Conservation (phyloP, 768 basidiomycete genomes). For the Mycena chlorophos region DNA sequence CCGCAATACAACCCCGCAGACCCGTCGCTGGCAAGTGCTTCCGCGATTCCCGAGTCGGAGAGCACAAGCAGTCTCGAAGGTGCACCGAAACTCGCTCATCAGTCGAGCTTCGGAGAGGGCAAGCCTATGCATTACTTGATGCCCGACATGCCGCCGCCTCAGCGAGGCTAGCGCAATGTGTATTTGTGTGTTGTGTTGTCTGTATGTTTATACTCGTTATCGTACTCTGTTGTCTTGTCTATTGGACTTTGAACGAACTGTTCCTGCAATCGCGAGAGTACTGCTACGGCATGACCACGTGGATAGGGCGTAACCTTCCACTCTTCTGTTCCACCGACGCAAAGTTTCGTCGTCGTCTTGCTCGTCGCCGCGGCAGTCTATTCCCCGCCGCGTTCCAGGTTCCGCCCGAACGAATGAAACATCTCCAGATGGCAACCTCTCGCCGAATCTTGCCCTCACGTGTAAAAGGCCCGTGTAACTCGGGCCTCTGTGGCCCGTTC, state of each 20-base stretch:
- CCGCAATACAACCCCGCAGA: constrained; percentile 46
- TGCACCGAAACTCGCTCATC: constrained; percentile 34
- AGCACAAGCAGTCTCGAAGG: constrained; percentile 6
- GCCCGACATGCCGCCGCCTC: constrained; percentile 53
- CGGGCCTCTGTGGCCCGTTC: constrained; percentile 13
- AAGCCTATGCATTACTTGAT: constrained; percentile 58
- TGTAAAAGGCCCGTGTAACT: constrained; percentile 8
- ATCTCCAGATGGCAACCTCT: neutral
- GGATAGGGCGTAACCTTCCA: too few species aligned
- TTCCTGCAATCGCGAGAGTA: neutral
- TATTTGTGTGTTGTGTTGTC: neutral
- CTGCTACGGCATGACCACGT: too few species aligned
- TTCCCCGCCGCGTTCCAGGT: neutral
- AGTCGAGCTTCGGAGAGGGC: constrained; percentile 47
- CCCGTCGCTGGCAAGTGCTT: constrained; percentile 21
- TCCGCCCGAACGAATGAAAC: neutral
- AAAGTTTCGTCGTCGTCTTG: neutral
- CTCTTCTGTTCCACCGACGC: too few species aligned
- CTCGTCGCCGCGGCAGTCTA: neutral
- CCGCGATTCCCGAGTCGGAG: constrained; percentile 2
- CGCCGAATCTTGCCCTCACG: neutral
- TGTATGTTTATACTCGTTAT: neutral
- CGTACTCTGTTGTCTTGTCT: neutral
- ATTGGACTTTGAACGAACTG: neutral
- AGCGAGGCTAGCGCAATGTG: constrained; percentile 22